These are phyloP conservation scores for Casuarina equisetifolia DNA, from an alignment of 306 rosid species.

Conservation along the genomic window DNA sequence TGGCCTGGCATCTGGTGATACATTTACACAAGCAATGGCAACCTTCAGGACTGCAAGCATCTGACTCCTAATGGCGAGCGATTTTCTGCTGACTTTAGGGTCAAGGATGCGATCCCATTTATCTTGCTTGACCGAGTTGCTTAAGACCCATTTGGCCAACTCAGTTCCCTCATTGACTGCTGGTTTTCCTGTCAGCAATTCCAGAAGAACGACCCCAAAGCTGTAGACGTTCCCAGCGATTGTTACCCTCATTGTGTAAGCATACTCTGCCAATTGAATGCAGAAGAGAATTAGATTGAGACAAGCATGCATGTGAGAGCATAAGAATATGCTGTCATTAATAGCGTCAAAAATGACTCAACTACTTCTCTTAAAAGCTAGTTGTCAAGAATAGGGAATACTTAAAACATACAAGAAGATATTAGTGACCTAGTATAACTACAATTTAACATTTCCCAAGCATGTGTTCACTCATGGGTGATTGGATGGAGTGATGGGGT, in stretches of 20 bases:
- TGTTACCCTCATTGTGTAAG: slow-evolving; percentile 85
- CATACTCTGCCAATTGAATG: slow-evolving; percentile 62
- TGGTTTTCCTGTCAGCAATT: slow-evolving; percentile 78
- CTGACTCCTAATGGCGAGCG: slow-evolving; percentile 60
- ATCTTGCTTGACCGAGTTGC: slow-evolving; percentile 43
- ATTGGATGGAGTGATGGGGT: no score
- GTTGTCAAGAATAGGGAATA: no score
- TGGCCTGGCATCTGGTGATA: slow-evolving; percentile 75
- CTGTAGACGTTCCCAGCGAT: slow-evolving; percentile 80
- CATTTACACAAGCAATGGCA: slow-evolving; percentile 66
- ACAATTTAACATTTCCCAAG: no score
- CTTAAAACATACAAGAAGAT: no score
- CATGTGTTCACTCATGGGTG: no score
- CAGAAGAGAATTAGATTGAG: slow-evolving; percentile 17
- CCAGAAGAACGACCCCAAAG: slow-evolving; percentile 79
- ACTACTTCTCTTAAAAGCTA: no score
- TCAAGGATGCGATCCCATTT: slow-evolving; percentile 65
- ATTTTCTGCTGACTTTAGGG: slow-evolving; percentile 53
- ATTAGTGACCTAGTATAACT: no score
- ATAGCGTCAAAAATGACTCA: no score
- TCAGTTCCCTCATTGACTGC: slow-evolving; percentile 78
- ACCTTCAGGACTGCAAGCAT: slow-evolving; percentile 70
- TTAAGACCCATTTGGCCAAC: slow-evolving; percentile 71
- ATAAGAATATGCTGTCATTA: no score
- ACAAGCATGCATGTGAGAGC: neutral